Evolutionary conservation across 1,284 basidiomycete genomes (phyloP).

Genomic region (Ceratobasidium sp.): DNA sequence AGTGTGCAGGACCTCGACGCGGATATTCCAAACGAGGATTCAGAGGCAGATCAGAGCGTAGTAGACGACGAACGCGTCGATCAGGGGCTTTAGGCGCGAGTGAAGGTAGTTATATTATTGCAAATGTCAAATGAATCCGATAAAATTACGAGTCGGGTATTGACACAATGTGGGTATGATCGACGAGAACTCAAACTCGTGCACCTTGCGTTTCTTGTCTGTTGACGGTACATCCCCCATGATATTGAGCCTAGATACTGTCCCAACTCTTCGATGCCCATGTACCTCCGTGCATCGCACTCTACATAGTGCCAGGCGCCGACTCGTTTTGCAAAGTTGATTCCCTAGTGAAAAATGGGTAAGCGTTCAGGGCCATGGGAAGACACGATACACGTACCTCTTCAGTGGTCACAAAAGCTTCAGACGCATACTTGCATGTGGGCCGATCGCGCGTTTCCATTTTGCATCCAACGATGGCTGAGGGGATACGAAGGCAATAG

Average conservation of each 20-base stretch:
- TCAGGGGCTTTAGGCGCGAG: conserved; percentile 20
- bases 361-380: no score
- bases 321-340: background rate
- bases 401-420: conserved; percentile 1
- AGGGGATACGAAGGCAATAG: conserved; percentile 2
- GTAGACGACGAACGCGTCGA: conserved; percentile 37
- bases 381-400: background rate
- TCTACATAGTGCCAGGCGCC: conserved; percentile 28
- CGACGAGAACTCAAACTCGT: background rate
- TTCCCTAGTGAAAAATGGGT: background rate
- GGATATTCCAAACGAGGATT: conserved; percentile 33
- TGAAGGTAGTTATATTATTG: background rate
- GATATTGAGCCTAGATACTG: background rate
- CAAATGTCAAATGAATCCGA: no score
- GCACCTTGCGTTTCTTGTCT: background rate
- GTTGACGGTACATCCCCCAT: conserved; percentile 16
- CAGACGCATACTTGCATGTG: background rate
- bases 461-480: conserved; percentile 13
- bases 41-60: conserved; percentile 38
- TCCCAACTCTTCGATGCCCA: background rate
- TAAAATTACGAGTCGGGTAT: no score
- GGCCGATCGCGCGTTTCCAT: background rate
- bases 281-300: conserved; percentile 11
- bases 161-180: no score
- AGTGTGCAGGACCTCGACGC: conserved; percentile 38